phyloP scores from a whole-genome alignment of 805 yeast genomes.

The Brettanomyces custersianus region DNA sequence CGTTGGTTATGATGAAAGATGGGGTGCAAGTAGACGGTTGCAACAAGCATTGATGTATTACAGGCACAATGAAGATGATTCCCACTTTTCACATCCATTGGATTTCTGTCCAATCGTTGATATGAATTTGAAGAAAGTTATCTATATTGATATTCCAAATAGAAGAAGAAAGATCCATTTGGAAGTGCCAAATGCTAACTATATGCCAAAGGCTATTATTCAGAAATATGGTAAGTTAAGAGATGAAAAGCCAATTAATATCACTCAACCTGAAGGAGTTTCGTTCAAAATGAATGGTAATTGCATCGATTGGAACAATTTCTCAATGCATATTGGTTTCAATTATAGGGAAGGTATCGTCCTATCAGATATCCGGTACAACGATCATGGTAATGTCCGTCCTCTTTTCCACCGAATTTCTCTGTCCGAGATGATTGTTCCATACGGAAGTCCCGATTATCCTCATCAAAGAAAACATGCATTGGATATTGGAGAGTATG shows the following conservation, averaged over 20 bases:
- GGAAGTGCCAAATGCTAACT: slow-evolving; percentile 53
- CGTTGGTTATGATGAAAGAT: slow-evolving; percentile 56
- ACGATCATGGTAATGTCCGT: slow-evolving; percentile 66
- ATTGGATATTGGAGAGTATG: slow-evolving; percentile 79
- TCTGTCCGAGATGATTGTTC: slow-evolving; percentile 76
- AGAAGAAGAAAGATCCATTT: slow-evolving; percentile 65
- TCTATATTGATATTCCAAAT: slow-evolving; percentile 67
- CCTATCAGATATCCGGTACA: slow-evolving; percentile 60
- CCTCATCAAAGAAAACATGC: slow-evolving; percentile 85
- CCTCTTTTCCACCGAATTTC: slow-evolving; percentile 75
- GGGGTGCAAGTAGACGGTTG: slow-evolving; percentile 67
- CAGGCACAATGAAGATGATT: slow-evolving; percentile 68
- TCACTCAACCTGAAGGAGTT: slow-evolving; percentile 78
- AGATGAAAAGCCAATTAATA: slow-evolving; percentile 53
- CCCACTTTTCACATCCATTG: slow-evolving; percentile 58
- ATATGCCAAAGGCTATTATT: slow-evolving; percentile 55
- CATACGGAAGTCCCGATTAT: slow-evolving; percentile 70
- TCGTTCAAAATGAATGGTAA: slow-evolving; percentile 65
- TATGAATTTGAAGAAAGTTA: slow-evolving; percentile 58
- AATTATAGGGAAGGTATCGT: slow-evolving; percentile 83
- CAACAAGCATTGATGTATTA: slow-evolving; percentile 79
- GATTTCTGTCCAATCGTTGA: slow-evolving; percentile 81
- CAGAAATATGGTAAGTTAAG: slow-evolving; percentile 59
- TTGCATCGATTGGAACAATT: slow-evolving; percentile 70
- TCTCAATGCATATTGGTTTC: slow-evolving; percentile 71